Evolutionary conservation across 192 early-diverging fungal genomes (phyloP).

Genomic region (Jimgerdemannia flammicorona): DNA sequence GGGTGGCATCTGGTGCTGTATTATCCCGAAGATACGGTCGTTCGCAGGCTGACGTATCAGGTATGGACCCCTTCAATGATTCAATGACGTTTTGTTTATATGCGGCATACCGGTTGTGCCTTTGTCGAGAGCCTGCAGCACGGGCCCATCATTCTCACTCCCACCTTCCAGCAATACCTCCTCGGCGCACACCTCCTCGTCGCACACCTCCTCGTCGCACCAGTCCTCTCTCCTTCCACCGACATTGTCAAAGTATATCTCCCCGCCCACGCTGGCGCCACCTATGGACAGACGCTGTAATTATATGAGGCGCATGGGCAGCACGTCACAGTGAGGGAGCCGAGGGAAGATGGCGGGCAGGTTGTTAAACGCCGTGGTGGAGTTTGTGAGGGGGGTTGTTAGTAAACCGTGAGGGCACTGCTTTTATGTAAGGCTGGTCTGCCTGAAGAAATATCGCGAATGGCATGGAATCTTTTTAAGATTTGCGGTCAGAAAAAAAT

Average conservation of each 20-base stretch:
- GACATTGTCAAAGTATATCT: slow-evolving; percentile 36
- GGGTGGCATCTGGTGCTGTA: slow-evolving; percentile 33
- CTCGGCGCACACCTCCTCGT: slow-evolving; percentile 30
- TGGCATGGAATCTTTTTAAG: no score
- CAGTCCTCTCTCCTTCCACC: slow-evolving; percentile 21
- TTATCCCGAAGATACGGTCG: slow-evolving; percentile 27
- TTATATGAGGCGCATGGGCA: slow-evolving; percentile 26
- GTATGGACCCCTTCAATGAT: background rate
- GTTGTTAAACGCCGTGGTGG: no score
- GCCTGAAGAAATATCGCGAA: no score
- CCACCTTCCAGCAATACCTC: slow-evolving; percentile 22
- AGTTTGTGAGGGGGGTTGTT: no score
- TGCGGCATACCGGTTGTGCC: background rate
- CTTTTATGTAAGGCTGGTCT: no score
- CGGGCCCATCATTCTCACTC: background rate
- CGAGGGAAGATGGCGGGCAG: slow-evolving; percentile 21
- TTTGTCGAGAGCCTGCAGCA: no score
- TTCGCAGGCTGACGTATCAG: slow-evolving; percentile 29
- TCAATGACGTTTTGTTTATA: no score
- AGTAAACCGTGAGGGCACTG: no score
- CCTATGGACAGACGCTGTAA: slow-evolving; percentile 30
- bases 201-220: slow-evolving; percentile 30
- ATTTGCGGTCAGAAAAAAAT: no score
- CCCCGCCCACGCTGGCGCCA: slow-evolving; percentile 31
- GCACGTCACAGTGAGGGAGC: slow-evolving; percentile 27